These are phyloP conservation scores for Cardamine chenopodiifolia DNA, from an alignment of 345 rosid genomes.

Conservation along the genomic window DNA sequence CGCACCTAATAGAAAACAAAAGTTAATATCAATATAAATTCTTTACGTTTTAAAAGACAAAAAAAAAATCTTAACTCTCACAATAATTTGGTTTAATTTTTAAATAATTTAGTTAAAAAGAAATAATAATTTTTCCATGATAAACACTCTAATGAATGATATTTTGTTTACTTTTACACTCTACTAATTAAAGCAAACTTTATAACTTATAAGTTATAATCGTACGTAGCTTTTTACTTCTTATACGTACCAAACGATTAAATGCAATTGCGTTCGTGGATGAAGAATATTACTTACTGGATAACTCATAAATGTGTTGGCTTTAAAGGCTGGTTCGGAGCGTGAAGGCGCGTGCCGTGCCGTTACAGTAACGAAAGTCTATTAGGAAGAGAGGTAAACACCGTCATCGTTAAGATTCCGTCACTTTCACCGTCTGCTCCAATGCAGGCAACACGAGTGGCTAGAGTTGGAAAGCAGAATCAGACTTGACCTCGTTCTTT, in stretches of 20 bases:
- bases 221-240: background rate
- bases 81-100: background rate
- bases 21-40: background rate
- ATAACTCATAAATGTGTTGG: conserved; percentile 20
- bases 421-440: conserved; percentile 64
- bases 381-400: background rate
- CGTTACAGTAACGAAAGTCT: conserved; percentile 42
- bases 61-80: background rate
- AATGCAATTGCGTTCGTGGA: conserved; percentile 8
- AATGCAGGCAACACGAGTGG: conserved; percentile 67
- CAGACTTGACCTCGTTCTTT: conserved; percentile 39
- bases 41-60: background rate
- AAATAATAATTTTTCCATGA: background rate
- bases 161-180: too few species aligned
- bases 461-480: conserved; percentile 53
- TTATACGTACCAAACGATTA: background rate
- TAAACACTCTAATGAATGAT: too few species aligned
- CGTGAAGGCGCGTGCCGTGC: conserved; percentile 42
- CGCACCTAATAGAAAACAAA: background rate
- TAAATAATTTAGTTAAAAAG: background rate
- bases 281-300: conserved; percentile 12
- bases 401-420: conserved; percentile 52
- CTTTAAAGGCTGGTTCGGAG: background rate
- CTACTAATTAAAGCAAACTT: background rate
- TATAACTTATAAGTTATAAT: background rate